Evolutionary conservation across 1,139 yeast species (phyloP), one percentile per base, ranked within the genome.

Genomic region (Taphrina pruni): DNA sequence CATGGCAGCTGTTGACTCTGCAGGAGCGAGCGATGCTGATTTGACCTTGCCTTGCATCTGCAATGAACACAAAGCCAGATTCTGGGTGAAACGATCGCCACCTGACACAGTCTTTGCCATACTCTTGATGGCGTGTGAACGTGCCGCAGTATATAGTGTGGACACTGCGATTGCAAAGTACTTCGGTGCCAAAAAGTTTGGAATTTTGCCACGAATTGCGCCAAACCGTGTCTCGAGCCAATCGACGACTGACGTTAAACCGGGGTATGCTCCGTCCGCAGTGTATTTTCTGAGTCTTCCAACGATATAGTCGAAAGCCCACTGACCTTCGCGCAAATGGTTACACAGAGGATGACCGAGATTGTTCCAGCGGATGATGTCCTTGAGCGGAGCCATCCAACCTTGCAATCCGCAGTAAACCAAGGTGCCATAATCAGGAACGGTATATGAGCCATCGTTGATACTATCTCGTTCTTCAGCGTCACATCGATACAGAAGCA

Each of bases 351-450:
- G 90, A 77, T 90, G 96, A 0, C 94, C 96, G 66, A 94, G 82
- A 74, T 92, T 86, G 76, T 94, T 94, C 58, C 82, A 81, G 78
- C 84, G 82, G 48, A 91, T 86, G 9, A 92, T 85, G 39, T 82
- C 79, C 71, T 85, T 83, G 72, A 93, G 79, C 0, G 88, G 88
- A 0, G 91, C 82, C 62, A 87, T 85, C 97, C 97, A 94, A 3
- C 99, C 99, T 79, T 90, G 96, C 39, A 94, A 80, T 12, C 99
- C 99, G 57, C 97, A 93, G 78, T 91, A 94, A 0, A 87, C 88
- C 64, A 93, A 81, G 17, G 81, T 79, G 0, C 97, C 98, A 77
- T 84, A 81, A 46, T 83, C 81, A 0, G 98, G 97, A 65, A 94
- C 83, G 68, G 79, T 77, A 78, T 94, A 94, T 0, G 85, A 85